Evolutionary conservation across 23 red algal genomes (phyloP).

Genomic region (Gracilariopsis chorda): DNA sequence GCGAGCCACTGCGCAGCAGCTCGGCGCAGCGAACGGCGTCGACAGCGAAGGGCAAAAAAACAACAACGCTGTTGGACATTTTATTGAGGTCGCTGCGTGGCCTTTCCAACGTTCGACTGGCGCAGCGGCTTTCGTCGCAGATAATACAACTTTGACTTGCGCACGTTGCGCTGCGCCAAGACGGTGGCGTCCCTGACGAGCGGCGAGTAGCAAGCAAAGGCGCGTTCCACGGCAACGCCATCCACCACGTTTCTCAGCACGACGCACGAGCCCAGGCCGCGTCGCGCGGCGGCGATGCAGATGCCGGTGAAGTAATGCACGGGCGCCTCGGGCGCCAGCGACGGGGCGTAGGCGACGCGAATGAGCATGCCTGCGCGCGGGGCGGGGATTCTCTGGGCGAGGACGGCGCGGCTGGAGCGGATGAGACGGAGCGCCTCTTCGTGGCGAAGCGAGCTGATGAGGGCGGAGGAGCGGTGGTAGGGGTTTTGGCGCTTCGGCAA

Average conservation of each 20-base stretch:
- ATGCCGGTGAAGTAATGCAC: constrained; percentile 56
- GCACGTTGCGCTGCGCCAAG: neutral
- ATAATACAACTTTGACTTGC: constrained; percentile 71
- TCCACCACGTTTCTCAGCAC: constrained; percentile 76
- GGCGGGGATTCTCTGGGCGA: neutral
- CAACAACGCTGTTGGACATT: too few species aligned
- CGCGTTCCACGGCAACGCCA: constrained; percentile 75
- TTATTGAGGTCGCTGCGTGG: neutral
- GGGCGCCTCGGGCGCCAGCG: neutral
- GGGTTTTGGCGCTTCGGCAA: constrained; percentile 58
- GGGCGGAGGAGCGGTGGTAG: constrained; percentile 26
- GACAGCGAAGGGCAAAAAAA: too few species aligned
- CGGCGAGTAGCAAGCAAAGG: constrained; percentile 56
- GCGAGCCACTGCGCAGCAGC: too few species aligned
- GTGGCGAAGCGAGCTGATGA: constrained; percentile 32
- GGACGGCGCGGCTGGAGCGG: neutral
- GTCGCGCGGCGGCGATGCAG: constrained; percentile 19
- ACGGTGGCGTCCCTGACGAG: constrained; percentile 33
- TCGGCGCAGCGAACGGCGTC: too few species aligned
- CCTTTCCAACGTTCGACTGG: constrained; percentile 15
- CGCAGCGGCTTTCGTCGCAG: constrained; percentile 51
- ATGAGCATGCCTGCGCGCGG: constrained; percentile 8
- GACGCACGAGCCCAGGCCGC: constrained; percentile 37
- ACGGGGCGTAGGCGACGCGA: constrained; percentile 29
- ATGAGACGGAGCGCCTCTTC: constrained; percentile 48